Conservation (phyloP, 805 yeast genomes). For the Starmerella powellii region DNA sequence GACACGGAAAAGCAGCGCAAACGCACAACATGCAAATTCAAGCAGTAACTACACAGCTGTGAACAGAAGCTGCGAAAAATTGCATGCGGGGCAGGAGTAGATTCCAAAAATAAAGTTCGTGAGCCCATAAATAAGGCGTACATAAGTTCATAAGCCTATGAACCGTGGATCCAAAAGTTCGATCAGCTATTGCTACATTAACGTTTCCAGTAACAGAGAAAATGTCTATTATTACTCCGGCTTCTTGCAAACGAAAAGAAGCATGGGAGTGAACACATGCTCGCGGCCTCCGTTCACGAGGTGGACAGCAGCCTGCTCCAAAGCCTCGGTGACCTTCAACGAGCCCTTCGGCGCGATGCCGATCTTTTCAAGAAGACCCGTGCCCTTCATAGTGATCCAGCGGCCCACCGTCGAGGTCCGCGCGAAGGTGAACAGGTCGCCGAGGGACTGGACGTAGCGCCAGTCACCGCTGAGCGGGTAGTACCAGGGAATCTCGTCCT, state of each 20-base stretch:
- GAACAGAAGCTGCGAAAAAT: too few species aligned
- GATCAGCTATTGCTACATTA: too few species aligned
- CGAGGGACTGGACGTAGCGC: slow-evolving; percentile 67
- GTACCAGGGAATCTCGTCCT: slow-evolving; percentile 91
- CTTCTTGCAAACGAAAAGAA: slow-evolving; percentile 79
- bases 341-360: slow-evolving; percentile 92
- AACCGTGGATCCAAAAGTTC: too few species aligned
- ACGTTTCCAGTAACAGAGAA: too few species aligned
- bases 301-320: slow-evolving; percentile 94
- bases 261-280: slow-evolving; percentile 93
- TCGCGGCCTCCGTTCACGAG: slow-evolving; percentile 86
- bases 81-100: too few species aligned
- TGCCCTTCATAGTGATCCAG: slow-evolving; percentile 65
- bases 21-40: not conserved
- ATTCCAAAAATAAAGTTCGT: too few species aligned
- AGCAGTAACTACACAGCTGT: too few species aligned
- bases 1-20: too few species aligned
- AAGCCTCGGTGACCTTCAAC: slow-evolving; percentile 75
- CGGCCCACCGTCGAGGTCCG: slow-evolving; percentile 86
- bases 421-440: slow-evolving; percentile 70
- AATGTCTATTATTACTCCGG: too few species aligned
- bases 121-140: too few species aligned
- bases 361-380: slow-evolving; percentile 68
- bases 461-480: slow-evolving; percentile 92
- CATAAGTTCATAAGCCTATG: too few species aligned